These are phyloP conservation scores for Artomyces pyxidatus DNA, from an alignment of 768 basidiomycete genomes.

Conservation along the genomic window DNA sequence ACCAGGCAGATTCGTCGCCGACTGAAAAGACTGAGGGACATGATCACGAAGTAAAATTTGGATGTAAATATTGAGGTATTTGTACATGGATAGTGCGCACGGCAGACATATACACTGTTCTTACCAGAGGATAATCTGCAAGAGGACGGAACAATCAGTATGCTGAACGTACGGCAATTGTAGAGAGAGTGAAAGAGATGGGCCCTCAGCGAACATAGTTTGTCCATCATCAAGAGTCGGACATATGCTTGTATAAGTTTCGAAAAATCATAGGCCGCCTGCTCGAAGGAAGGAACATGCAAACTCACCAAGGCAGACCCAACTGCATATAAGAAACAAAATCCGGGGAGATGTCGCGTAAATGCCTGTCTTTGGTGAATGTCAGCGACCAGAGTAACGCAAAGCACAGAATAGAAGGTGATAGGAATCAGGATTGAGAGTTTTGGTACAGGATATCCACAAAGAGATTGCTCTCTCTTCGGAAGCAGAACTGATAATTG, in stretches of 20 bases:
- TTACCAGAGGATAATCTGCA: too few species aligned
- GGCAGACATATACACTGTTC: too few species aligned
- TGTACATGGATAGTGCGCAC: too few species aligned
- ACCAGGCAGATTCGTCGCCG: conserved; percentile 8
- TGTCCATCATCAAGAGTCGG: conserved; percentile 16
- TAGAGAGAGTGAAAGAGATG: too few species aligned
- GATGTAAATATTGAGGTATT: too few species aligned
- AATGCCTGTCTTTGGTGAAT: neutral
- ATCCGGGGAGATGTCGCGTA: neutral
- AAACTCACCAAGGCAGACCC: conserved; percentile 9
- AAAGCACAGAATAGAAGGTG: neutral
- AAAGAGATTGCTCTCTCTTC: conserved; percentile 17
- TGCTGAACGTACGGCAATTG: too few species aligned
- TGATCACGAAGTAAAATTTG: conserved; percentile 5
- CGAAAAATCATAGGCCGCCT: conserved; percentile 13
- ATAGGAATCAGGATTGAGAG: conserved; percentile 8
- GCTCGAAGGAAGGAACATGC: neutral
- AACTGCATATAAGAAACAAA: too few species aligned
- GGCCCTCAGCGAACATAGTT: conserved; percentile 18
- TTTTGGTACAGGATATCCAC: conserved; percentile 16
- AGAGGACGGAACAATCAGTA: too few species aligned
- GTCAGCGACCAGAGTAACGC: neutral
- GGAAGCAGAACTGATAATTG: conserved; percentile 18
- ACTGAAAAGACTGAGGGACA: conserved; percentile 8
- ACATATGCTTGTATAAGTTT: conserved; percentile 18